phyloP scores from a whole-genome alignment of 1,139 yeast species.

The Geotrichum aggregatum region DNA sequence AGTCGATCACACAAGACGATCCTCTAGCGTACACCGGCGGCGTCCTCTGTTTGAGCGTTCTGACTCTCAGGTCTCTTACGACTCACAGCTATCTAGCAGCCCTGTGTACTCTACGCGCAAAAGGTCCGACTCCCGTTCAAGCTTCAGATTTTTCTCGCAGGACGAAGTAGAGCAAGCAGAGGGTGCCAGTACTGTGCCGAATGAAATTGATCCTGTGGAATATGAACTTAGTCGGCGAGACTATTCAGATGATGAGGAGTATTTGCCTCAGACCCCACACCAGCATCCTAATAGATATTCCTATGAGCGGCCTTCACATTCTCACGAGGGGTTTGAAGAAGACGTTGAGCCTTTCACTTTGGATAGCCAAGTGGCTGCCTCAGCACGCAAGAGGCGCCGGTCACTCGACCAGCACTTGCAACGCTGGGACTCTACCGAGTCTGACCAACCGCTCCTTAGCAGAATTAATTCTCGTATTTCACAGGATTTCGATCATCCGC shows the following conservation, averaged over 20 bases:
- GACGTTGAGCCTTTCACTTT: constrained; percentile 8
- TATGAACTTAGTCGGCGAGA: constrained; percentile 41
- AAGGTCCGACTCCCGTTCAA: constrained; percentile 34
- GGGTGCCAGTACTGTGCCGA: constrained; percentile 74
- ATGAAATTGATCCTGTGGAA: constrained; percentile 46
- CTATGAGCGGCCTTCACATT: constrained; percentile 23
- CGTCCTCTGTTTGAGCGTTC: constrained; percentile 22
- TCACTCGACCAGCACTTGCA: constrained; percentile 20
- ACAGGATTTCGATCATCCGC: constrained; percentile 6
- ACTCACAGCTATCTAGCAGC: constrained; percentile 30
- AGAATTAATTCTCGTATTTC: constrained; percentile 17
- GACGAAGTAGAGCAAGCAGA: constrained; percentile 83
- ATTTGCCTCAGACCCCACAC: constrained; percentile 24
- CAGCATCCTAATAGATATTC: constrained; percentile 27
- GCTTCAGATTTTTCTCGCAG: constrained; percentile 73
- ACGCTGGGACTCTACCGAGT: constrained; percentile 22
- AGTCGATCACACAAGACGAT: constrained; percentile 2
- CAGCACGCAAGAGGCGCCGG: constrained; percentile 19
- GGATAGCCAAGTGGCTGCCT: not conserved
- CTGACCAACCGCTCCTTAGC: constrained; percentile 24
- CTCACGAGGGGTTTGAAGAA: constrained; percentile 11
- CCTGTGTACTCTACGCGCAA: constrained; percentile 20
- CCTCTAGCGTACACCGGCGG: constrained; percentile 25
- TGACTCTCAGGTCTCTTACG: constrained; percentile 27
- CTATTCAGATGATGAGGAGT: constrained; percentile 29